A percentile compares a stretch with the other conserved stretches of the same genome.
Conservation (phyloP, 2,329 filamentous ascomycete genomes). For the Curvularia lunata region DNA sequence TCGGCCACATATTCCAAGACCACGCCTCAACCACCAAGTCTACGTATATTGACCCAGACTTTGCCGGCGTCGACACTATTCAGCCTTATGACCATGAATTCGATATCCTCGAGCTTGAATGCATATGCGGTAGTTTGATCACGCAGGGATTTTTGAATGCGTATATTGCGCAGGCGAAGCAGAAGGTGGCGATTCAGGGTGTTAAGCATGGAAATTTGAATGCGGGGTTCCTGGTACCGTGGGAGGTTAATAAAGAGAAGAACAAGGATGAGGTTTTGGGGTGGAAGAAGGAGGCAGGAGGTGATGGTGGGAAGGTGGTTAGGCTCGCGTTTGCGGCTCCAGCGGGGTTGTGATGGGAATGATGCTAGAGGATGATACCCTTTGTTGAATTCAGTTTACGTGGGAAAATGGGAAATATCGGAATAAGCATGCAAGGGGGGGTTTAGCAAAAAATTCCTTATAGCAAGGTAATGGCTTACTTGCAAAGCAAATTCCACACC, state of each 20-base stretch:
- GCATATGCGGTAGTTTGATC: slow-evolving; percentile 75
- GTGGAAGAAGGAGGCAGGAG: slow-evolving; percentile 65
- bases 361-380: slow-evolving; percentile 19
- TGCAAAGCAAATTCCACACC: background rate
- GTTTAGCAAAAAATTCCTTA: background rate
- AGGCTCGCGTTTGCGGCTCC: slow-evolving; percentile 63
- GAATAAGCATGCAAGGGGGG: background rate
- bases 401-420: too few species aligned
- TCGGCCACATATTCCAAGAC: slow-evolving; percentile 56
- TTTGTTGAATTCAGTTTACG: background rate
- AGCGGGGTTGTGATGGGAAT: slow-evolving; percentile 36
- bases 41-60: slow-evolving; percentile 55
- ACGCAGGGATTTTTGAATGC: slow-evolving; percentile 82
- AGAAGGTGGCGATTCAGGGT: slow-evolving; percentile 82
- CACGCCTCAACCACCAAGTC: slow-evolving; percentile 53
- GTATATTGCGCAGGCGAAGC: slow-evolving; percentile 78
- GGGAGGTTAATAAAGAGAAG: slow-evolving; percentile 69
- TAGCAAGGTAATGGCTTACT: background rate
- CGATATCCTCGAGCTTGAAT: slow-evolving; percentile 73
- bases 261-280: slow-evolving; percentile 72
- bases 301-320: slow-evolving; percentile 58
- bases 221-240: slow-evolving; percentile 78
- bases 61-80: slow-evolving; percentile 46
- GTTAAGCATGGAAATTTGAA: slow-evolving; percentile 66
- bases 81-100: slow-evolving; percentile 50